These are phyloP conservation scores for Calycina herbarum DNA, from an alignment of 2,329 filamentous ascomycete genomes.

Conservation along the genomic window DNA sequence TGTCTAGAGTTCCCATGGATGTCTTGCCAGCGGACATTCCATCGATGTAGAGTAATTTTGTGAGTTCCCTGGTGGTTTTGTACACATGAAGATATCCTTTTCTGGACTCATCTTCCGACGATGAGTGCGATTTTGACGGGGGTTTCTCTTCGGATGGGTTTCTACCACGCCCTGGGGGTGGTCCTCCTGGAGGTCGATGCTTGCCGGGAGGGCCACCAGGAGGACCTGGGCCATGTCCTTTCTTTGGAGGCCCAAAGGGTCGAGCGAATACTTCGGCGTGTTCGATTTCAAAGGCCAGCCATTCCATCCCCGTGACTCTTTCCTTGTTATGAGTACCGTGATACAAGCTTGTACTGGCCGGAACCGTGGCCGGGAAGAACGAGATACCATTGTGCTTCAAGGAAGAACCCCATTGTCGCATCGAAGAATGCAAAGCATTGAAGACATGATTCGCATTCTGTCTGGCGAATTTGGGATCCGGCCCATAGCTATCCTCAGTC, in stretches of 20 bases:
- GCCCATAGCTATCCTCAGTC: background rate
- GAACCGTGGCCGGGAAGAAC: slow-evolving; percentile 65
- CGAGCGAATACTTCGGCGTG: slow-evolving; percentile 67
- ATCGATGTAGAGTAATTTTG: slow-evolving; percentile 66
- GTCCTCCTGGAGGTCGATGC: background rate
- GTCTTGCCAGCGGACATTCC: slow-evolving; percentile 70
- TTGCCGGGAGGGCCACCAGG: slow-evolving; percentile 12
- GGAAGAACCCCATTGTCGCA: slow-evolving; percentile 73
- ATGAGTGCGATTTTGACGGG: background rate
- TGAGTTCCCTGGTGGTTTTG: slow-evolving; percentile 54
- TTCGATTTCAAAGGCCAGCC: slow-evolving; percentile 76
- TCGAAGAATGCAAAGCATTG: slow-evolving; percentile 70
- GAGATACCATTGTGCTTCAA: slow-evolving; percentile 76
- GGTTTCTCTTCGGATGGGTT: background rate
- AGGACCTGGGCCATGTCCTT: background rate
- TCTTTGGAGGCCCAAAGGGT: slow-evolving; percentile 10
- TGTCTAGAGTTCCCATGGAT: slow-evolving; percentile 64
- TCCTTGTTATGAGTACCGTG: slow-evolving; percentile 56
- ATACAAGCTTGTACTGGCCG: slow-evolving; percentile 64
- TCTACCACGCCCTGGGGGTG: slow-evolving; percentile 9
- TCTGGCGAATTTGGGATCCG: slow-evolving; percentile 15
- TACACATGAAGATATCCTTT: slow-evolving; percentile 68
- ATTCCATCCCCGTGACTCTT: slow-evolving; percentile 58
- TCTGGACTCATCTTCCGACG: background rate
- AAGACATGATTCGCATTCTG: slow-evolving; percentile 65